A percentile compares a stretch with the other conserved stretches of the same genome.
Conservation (phyloP, 352 stramenopile species). For the Elongisporangium undulatum region DNA sequence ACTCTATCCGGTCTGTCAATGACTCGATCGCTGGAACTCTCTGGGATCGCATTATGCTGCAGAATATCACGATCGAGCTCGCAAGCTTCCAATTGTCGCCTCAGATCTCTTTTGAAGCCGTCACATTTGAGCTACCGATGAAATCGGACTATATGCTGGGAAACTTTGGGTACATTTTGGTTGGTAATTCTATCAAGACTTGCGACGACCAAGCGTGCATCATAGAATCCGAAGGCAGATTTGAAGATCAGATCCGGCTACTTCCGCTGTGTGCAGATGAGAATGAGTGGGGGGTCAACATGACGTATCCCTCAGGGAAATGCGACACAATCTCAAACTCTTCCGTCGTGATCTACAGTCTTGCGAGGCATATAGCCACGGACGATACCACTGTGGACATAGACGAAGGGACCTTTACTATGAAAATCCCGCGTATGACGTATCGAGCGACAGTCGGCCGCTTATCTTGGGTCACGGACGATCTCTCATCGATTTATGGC, state of each 20-base stretch:
- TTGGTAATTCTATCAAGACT: too few relatives aligned
- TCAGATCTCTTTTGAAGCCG: not conserved
- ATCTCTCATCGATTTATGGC: not conserved
- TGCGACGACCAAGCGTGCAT: too few relatives aligned
- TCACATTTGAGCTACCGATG: not conserved
- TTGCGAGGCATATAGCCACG: too few relatives aligned
- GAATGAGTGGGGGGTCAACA: too few relatives aligned
- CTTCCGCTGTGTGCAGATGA: not conserved
- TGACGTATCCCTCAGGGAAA: too few relatives aligned
- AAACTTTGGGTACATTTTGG: not conserved
- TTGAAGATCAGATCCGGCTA: not conserved
- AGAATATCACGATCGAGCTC: not conserved
- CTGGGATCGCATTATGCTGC: not conserved
- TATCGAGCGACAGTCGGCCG: not conserved
- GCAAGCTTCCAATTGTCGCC: not conserved
- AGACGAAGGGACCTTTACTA: too few relatives aligned
- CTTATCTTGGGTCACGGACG: not conserved
- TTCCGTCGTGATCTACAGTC: too few relatives aligned
- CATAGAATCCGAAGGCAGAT: not conserved
- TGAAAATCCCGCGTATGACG: not conserved
- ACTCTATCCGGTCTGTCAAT: not conserved
- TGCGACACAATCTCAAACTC: too few relatives aligned
- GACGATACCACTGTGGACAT: too few relatives aligned
- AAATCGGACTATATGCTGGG: not conserved
- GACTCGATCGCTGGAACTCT: not conserved